Evolutionary conservation across 345 rosid genomes (phyloP).

Genomic region (Euclidium syriacum): DNA sequence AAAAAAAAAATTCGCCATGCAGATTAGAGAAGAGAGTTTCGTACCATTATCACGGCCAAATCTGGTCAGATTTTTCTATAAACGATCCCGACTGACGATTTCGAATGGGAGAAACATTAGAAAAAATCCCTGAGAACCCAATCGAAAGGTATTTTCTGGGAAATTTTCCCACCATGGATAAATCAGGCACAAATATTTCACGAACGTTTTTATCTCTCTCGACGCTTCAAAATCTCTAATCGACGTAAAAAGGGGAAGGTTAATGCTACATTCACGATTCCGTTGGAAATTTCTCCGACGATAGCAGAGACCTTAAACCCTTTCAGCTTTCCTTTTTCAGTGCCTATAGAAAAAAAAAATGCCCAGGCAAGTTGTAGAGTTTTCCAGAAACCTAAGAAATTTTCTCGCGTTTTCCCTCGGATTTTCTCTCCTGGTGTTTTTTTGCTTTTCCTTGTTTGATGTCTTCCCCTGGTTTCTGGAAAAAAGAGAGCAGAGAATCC

Average conservation of each 20-base stretch:
- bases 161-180: slow-evolving; percentile 24
- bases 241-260: slow-evolving; percentile 3
- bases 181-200: neutral
- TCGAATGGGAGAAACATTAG: slow-evolving; percentile 17
- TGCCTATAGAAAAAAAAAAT: neutral
- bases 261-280: slow-evolving; percentile 10
- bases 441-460: slow-evolving; percentile 1
- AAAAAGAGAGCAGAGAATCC: slow-evolving; percentile 20
- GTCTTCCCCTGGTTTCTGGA: slow-evolving; percentile 17
- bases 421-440: slow-evolving; percentile 18
- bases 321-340: neutral
- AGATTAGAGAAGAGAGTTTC: slow-evolving; percentile 1
- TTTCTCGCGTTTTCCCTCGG: slow-evolving; percentile 23
- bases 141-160: slow-evolving; percentile 2
- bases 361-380: neutral
- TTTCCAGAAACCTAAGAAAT: neutral
- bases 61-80: slow-evolving; percentile 9
- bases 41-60: slow-evolving; percentile 26
- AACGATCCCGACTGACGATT: slow-evolving; percentile 16
- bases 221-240: slow-evolving; percentile 1
- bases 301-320: slow-evolving; percentile 11
- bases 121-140: slow-evolving; percentile 1
- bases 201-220: neutral
- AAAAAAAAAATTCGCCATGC: slow-evolving; percentile 8
- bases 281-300: neutral